Evolutionary conservation across 371 early-diverging fungal species (phyloP), one percentile per base, ranked within the genome.

Genomic region (Blakeslea trispora): DNA sequence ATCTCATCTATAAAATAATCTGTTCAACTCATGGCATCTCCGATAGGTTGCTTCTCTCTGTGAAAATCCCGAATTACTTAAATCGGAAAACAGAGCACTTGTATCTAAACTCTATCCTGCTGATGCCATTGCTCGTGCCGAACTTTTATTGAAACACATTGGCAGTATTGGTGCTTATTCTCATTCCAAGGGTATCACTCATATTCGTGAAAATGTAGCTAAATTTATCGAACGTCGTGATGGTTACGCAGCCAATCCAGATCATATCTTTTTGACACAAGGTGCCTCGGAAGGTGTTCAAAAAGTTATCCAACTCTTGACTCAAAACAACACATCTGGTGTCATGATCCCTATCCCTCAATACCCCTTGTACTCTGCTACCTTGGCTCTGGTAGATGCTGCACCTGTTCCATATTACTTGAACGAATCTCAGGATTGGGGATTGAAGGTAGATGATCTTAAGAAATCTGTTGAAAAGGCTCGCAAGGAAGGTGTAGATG

Each of bases 301-400:
- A 71, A 77, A 82, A 5, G 82, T 93, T 28, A 74, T 98, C 32
- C 91, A 94, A 61, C 67, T 92, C 53, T 67, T 97, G 37, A 90
- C 94, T 4, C 68, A 90, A 44, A 71, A 91, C 66, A 55, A 72
- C 31, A 81, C 89, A 34, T 91, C 94, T 17, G 98, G 97, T 31
- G 82, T 97, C 64, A 91, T 97, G 94, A 96, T 97, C 15, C 99
- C 99, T 17, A 95, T 97, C 51, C 99, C 99, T 17, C 99, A 98
- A 68, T 98, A 98, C 63, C 99, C 99, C 17, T 86, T 98, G 24
- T 98, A 98, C 75, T 91, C 95, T n/a, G 99, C 98, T n/a, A 88
- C 93, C 0, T 79, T 97, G 28, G 78, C 93, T 0, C 74, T 95
- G 22, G 83, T 88, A 53, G 79, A 89, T 63, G 97, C 92, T 5